Base-by-base conservation (phyloP, 345 rosid species). In the Gossypium thurberi region DNA sequence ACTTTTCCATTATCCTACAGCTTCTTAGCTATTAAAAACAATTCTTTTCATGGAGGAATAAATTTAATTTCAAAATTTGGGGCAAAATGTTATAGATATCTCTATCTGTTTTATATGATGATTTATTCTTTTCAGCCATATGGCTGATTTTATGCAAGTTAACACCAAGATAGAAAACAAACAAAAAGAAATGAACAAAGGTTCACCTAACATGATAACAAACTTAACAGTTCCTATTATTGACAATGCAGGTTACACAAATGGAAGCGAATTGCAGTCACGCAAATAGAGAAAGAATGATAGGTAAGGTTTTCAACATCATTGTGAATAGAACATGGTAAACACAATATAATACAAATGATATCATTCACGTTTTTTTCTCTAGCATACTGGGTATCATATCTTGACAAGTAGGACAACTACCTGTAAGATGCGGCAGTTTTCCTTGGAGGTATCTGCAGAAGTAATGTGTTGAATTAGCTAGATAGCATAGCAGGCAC, bases 391-490 rank as follows among this genome's bases (percentile, higher is more conserved):
- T 21, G 65, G 52, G 65, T 7, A 67, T 6, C 4, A 71, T 47
- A 26, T 43, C 2, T 55, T n/a, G 13, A 73, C 47, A 68, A 75
- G 76, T 56, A 69, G 64, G 58, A 77, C 40, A 72, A 72, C 60
- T 71, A 96, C 99, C 98, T 93, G 97, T 93, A 93, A 20, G 99
- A 91, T 76, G 96, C 98, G 65, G 97, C 96, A 76, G 84, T 93
- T 89, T 88, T 91, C 79, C 99, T 83, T 8, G 99, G 97, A 42
- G 99, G 99, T 88, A 96, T 96, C 99, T 93, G 94, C 93, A 90
- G 57, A 85, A 63, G 71, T 37, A 81, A 78, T 47, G 72, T 40
- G 65, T 6, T 15, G 71, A 77, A 74, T 72, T 64, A 82, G 78
- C 66, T 75, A 25, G 10, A 74, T 10, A 55, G 20, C 9, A 44